Evolutionary conservation across 331 rosid genomes (phyloP), one percentile per base, ranked within the genome.

Genomic region (Malus hybrid): DNA sequence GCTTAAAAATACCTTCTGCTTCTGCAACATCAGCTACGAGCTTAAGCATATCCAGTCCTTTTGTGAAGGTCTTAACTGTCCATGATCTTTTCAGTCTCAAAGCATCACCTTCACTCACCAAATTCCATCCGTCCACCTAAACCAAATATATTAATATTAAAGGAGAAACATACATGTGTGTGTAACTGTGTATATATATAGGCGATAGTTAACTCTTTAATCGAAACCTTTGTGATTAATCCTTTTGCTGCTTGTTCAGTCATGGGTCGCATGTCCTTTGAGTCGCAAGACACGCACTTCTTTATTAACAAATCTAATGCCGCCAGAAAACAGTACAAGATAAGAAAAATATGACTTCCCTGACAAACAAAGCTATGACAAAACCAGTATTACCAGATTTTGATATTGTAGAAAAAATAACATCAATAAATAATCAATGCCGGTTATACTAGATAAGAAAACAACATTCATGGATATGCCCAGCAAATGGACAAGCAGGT

Each of bases 11-110:
- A 93, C 96, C 93, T 80, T 93, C 92, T 33, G 90, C 86, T 74
- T 93, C 98, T 65, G 97, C 98, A 85, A 91, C 85, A 69, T 84
- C 92, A 77, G 86, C 97, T 19, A 91, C 67, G 24, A 87, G 84
- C 80, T 81, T 79, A 79, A 93, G 87, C 70, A 93, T 82, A 39
- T 91, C 97, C 82, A 93, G 74, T 64, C 97, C 98, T 86, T 91
- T 93, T 24, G 83, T 84, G 80, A 93, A 93, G 78, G 83, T 85
- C 84, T 91, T 93, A 61, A 91, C 96, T 85, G 82, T 89, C 91
- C 90, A 86, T 61, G 92, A 83, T 66, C 80, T 86, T 44, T 71
- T 88, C 80, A 93, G 81, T 86, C 88, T 93, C 80, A 86, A 78
- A 11, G 54, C 33, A 67, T 88, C 91, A 65, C 74, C 84, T 90